Evolutionary conservation across 768 basidiomycete species (phyloP), one percentile per base, ranked within the genome.

Genomic region (Pulveroboletus sp.): DNA sequence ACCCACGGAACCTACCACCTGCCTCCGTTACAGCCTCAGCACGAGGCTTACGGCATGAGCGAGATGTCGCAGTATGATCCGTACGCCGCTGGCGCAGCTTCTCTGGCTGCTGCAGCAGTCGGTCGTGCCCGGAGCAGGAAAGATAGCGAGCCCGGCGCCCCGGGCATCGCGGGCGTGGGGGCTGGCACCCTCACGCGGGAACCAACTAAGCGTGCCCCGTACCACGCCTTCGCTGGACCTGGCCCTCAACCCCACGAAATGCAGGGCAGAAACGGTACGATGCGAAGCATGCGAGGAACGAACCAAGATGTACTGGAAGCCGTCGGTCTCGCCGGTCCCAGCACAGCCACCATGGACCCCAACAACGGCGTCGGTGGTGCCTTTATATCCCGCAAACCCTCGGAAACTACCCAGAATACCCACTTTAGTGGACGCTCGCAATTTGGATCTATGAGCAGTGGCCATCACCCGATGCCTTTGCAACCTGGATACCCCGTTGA

Each of bases 1-100:
- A 74, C 71, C 29, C 81, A 85, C 50, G 84, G 82, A n/a, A 80
- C 82, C 4, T 82, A 68, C 54, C 68, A 62, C 4, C 76, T 83
- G 54, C 70, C 75, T 0, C 68, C 79, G 1, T 69, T 80, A 64
- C 48, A 41, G 12, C 63, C 57, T 17, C 62, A 62, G 39, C 66
- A 53, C 14, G 81, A 79, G 35, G 59, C 68, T 16, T 83, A 80
- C 59, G 70, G 71, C 22, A 78, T 83, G 79, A 71, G 69, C 17
- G 80, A 81, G 57, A 67, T 72, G 61, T 53, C 67, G 5, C 65
- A 61, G n/a, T 68, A 62, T 60, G 73, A 75, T 23, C 62, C 71
- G 3, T 73, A 73, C 8, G 50, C 63, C 1, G 59, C 61, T 5
- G 58, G 51, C 11, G 62, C 59, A 6, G 57, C 54, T 4, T 46